Base-by-base conservation (phyloP, 2,329 filamentous ascomycete species). In the Fusarium abutilonis region DNA sequence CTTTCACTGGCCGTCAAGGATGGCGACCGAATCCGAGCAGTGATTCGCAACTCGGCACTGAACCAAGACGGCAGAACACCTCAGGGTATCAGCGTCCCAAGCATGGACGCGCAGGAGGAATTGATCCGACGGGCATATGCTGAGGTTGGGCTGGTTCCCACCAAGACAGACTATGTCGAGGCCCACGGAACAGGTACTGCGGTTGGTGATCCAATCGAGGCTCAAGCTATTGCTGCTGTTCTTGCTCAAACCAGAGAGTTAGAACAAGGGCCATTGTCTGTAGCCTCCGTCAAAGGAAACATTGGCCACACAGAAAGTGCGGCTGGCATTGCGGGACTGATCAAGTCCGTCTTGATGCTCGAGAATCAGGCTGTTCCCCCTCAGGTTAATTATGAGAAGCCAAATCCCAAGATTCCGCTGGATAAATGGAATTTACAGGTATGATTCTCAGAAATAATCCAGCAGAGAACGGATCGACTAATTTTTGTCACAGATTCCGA, bases 111-210 rank as follows among this genome's bases (percentile, higher is more conserved):
- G 26, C n/a, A 26, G 29, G 15, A 26, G 19, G 19, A 19, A 19
- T 43, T 17, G 17, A 43, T 17, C 14, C 10, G 15, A 54, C 68
- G 1, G 55, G 62, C 4, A 45, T 72, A 3, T 19, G 19, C 19
- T 4, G 19, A 19, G 19, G 19, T 19, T 19, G 19, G 19, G 19
- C 19, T 19, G 19, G 19, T 19, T 19, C 19, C 34, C 64, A 4
- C 54, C 64, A 2, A 29, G 50, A 9, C 60, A 69, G 21, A 61
- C 71, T 78, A 76, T 42, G 72, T 80, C n/a, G 78, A 80, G 64
- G 72, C 75, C 6, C 80, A 84, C 56, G 81, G 80, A 4, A 83
- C 81, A 0, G 80, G 80, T 2, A 83, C 81, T 2, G 72, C 74
- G 41, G 76, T 76, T 2, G 82, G 82, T 2, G 82, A 83, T 58